Conservation (phyloP, 108 stramenopile species). For the Cyclotella baltica region DNA sequence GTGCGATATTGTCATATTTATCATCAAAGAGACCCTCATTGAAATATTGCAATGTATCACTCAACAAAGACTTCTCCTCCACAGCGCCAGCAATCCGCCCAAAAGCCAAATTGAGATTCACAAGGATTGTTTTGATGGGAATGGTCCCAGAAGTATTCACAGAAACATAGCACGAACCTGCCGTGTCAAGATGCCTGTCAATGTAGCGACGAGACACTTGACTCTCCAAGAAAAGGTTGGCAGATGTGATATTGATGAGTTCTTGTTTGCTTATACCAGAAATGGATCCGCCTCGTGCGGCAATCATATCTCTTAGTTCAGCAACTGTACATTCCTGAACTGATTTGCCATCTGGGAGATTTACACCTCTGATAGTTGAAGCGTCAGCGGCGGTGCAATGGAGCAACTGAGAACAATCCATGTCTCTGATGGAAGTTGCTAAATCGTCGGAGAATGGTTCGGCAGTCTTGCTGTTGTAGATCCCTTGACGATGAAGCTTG, state of each 20-base stretch:
- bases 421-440: background rate
- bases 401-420: background rate
- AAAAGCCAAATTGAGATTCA: background rate
- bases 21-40: slow-evolving; percentile 11
- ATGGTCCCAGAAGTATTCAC: background rate
- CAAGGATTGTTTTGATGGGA: background rate
- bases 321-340: background rate
- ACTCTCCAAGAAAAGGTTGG: background rate
- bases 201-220: background rate
- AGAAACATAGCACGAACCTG: background rate
- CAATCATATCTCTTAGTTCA: background rate
- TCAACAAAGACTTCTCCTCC: background rate
- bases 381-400: background rate
- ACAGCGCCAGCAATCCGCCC: too few relatives aligned
- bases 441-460: background rate
- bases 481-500: too few relatives aligned
- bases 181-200: background rate
- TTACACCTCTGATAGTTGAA: background rate
- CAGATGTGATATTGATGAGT: background rate
- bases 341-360: background rate
- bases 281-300: background rate
- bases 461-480: background rate
- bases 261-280: background rate
- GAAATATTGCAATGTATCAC: background rate
- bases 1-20: slow-evolving; percentile 10